Evolutionary conservation across 2,329 filamentous ascomycete species (phyloP).

Genomic region (Paradendryphiella salina): DNA sequence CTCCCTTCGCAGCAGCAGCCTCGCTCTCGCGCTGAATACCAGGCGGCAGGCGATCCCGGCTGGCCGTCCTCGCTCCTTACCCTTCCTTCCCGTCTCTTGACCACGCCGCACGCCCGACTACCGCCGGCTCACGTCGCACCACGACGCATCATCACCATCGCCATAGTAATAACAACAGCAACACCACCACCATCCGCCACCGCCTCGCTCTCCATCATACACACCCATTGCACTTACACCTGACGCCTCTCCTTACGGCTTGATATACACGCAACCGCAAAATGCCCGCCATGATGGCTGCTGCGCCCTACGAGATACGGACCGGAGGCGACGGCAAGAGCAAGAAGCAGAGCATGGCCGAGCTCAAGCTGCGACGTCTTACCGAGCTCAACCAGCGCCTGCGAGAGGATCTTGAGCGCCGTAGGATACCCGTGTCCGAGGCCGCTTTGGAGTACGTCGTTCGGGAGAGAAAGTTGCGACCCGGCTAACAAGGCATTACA

Average conservation of each 20-base stretch:
- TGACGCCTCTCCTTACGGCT: neutral
- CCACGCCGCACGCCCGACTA: slow-evolving; percentile 29
- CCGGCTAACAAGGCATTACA: slow-evolving; percentile 50
- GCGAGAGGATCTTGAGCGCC: slow-evolving; percentile 92
- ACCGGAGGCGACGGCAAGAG: slow-evolving; percentile 71
- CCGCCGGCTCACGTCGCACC: slow-evolving; percentile 32
- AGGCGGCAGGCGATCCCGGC: slow-evolving; percentile 33
- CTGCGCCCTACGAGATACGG: slow-evolving; percentile 66
- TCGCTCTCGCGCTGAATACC: slow-evolving; percentile 31
- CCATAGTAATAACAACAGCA: slow-evolving; percentile 10
- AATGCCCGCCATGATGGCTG: slow-evolving; percentile 55
- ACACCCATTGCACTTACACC: neutral
- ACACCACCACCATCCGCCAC: slow-evolving; percentile 6
- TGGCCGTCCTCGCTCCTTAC: slow-evolving; percentile 44
- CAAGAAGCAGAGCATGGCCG: slow-evolving; percentile 99
- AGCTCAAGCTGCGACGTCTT: slow-evolving; percentile 92
- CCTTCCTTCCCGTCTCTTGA: slow-evolving; percentile 27
- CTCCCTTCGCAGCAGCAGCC: slow-evolving; percentile 25
- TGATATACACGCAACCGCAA: slow-evolving; percentile 22
- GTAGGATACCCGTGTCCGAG: slow-evolving; percentile 93
- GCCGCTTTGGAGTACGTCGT: slow-evolving; percentile 64
- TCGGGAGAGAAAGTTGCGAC: neutral
- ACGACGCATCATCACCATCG: slow-evolving; percentile 15
- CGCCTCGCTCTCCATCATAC: slow-evolving; percentile 10
- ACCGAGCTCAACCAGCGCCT: slow-evolving; percentile 96